phyloP scores from a whole-genome alignment of 768 basidiomycete species.

The Mycena olivaceomarginata region DNA sequence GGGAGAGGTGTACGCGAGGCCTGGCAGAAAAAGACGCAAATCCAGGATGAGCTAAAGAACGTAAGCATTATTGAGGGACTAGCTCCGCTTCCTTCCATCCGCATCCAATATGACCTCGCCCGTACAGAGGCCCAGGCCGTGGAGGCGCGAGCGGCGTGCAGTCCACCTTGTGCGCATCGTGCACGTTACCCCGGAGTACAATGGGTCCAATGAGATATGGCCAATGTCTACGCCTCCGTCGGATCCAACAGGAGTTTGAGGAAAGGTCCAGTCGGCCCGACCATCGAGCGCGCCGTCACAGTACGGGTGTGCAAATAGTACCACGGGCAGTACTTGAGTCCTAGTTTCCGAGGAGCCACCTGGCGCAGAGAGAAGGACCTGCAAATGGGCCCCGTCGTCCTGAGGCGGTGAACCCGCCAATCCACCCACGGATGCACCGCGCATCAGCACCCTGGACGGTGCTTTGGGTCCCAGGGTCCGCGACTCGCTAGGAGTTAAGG shows the following conservation, averaged over 20 bases:
- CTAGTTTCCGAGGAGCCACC: no score
- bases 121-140: neutral
- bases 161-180: neutral
- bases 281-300: no score
- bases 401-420: no score
- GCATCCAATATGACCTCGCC: neutral
- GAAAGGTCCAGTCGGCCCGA: neutral
- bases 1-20: neutral
- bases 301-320: no score
- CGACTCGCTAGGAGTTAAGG: neutral
- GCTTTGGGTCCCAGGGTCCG: no score
- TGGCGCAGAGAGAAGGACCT: no score
- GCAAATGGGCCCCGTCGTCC: no score
- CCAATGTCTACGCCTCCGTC: neutral
- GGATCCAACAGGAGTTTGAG: neutral
- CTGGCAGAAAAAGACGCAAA: conserved; percentile 3
- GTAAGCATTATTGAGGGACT: neutral
- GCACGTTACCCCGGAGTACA: neutral
- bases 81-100: neutral
- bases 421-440: no score
- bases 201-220: no score
- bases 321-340: no score
- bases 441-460: no score
- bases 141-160: neutral
- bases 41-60: conserved; percentile 5